These are phyloP conservation scores for Rhipidocladum racemiflorum DNA, from an alignment of 176 grass and related monocot species.

Conservation along the genomic window DNA sequence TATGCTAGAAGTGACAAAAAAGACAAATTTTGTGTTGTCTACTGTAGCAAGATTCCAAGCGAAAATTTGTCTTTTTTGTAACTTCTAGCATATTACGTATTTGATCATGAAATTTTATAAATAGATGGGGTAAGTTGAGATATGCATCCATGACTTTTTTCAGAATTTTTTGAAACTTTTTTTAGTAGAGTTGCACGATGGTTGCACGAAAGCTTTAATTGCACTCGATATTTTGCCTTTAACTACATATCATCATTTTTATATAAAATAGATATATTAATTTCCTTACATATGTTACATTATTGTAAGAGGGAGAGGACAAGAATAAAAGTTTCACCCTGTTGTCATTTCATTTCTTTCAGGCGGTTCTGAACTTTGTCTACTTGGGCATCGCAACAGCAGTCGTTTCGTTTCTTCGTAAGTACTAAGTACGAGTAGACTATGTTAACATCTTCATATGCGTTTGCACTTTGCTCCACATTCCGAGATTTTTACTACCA, in stretches of 20 bases:
- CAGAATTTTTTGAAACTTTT: no score
- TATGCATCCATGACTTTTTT: no score
- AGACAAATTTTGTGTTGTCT: no score
- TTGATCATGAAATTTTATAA: no score
- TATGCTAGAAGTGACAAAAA: no score
- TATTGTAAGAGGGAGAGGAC: neutral
- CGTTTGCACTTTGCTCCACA: neutral
- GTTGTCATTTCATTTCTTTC: slow-evolving; percentile 1
- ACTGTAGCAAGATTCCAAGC: no score
- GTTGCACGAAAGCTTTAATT: no score
- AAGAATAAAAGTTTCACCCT: slow-evolving; percentile 1
- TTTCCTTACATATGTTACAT: neutral
- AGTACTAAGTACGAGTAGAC: slow-evolving; percentile 43
- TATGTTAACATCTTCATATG: neutral
- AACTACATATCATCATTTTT: neutral
- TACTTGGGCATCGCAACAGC: slow-evolving; percentile 51
- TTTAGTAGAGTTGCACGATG: no score
- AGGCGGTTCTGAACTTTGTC: slow-evolving; percentile 56
- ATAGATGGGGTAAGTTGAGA: no score
- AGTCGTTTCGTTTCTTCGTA: slow-evolving; percentile 54
- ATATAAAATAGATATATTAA: neutral
- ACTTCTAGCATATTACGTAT: no score
- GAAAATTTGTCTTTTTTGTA: no score
- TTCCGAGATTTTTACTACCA: neutral
- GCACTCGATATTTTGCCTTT: no score